Evolutionary conservation across 208 protist species (phyloP).

Genomic region (Porcisia hertigi): DNA sequence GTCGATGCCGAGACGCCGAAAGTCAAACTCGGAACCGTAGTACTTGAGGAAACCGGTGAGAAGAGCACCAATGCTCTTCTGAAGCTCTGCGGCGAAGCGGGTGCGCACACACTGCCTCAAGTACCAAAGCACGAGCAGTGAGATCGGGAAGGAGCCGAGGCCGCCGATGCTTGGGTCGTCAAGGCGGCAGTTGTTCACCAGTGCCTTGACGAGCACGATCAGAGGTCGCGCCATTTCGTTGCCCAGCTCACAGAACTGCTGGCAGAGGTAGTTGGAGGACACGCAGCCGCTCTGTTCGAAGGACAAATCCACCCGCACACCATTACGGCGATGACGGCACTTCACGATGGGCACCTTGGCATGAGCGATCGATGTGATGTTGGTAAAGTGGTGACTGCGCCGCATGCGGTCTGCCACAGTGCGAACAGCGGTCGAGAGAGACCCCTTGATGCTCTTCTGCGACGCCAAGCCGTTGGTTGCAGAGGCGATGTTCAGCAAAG

Average conservation of each 20-base stretch:
- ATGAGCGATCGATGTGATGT: constrained; percentile 49
- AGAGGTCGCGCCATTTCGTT: constrained; percentile 73
- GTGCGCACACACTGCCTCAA: constrained; percentile 47
- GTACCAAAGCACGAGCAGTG: constrained; percentile 84
- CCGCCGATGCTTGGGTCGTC: constrained; percentile 83
- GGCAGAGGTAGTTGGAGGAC: constrained; percentile 71
- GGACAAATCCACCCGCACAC: constrained; percentile 71
- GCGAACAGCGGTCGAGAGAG: constrained; percentile 36
- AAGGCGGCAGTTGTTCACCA: constrained; percentile 53
- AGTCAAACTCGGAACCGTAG: constrained; percentile 74
- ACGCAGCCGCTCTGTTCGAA: constrained; percentile 65
- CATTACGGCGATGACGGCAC: constrained; percentile 42
- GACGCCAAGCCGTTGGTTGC: constrained; percentile 3
- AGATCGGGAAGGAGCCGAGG: constrained; percentile 83
- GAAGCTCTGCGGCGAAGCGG: constrained; percentile 40
- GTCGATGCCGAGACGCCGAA: constrained; percentile 56
- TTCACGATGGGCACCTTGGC: constrained; percentile 88
- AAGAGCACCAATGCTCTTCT: constrained; percentile 49
- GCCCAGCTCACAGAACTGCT: constrained; percentile 55
- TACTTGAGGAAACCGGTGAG: constrained; percentile 78
- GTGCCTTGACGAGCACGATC: constrained; percentile 76
- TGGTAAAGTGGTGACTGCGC: constrained; percentile 29
- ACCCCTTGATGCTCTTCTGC: constrained; percentile 16
- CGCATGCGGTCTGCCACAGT: constrained; percentile 55
- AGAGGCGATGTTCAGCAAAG: constrained; percentile 19